Evolutionary conservation across 176 grass and related monocot species (phyloP).

Genomic region (Pharus latifolius): DNA sequence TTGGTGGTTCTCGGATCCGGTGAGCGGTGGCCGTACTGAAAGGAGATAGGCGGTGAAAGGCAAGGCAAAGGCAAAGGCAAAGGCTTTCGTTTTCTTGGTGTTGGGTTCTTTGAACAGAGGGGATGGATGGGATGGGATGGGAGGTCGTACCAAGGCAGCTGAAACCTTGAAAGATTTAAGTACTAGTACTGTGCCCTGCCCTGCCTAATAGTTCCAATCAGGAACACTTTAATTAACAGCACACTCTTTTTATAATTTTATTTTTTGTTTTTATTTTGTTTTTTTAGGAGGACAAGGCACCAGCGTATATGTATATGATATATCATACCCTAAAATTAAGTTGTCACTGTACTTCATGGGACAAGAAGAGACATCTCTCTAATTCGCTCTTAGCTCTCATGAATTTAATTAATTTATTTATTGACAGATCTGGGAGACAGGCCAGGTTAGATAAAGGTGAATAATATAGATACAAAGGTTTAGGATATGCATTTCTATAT

Average conservation of each 20-base stretch:
- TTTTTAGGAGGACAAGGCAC: neutral
- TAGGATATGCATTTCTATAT: neutral
- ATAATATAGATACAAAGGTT: neutral
- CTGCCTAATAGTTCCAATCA: conserved; percentile 25
- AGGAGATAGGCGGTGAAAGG: conserved; percentile 9
- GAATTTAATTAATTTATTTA: too few species aligned
- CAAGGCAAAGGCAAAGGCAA: neutral
- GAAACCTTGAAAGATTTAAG: conserved; percentile 16
- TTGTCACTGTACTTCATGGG: too few species aligned
- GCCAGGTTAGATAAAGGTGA: neutral
- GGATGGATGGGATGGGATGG: conserved; percentile 37
- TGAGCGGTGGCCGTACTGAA: conserved; percentile 28
- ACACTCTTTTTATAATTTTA: neutral
- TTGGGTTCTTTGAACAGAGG: conserved; percentile 23
- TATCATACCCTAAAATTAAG: too few species aligned
- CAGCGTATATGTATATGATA: too few species aligned
- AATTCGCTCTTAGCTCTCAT: too few species aligned
- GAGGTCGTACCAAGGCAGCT: conserved; percentile 22
- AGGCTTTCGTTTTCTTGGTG: neutral
- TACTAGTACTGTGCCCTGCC: conserved; percentile 6
- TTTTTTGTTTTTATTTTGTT: conserved; percentile 4
- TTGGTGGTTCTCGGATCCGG: conserved; percentile 24
- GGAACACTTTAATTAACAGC: conserved; percentile 20
- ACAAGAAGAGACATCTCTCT: too few species aligned
- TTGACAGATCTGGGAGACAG: neutral